Evolutionary conservation across 495 filamentous ascomycete genomes (phyloP).

Genomic region (Penicillium arizonense): DNA sequence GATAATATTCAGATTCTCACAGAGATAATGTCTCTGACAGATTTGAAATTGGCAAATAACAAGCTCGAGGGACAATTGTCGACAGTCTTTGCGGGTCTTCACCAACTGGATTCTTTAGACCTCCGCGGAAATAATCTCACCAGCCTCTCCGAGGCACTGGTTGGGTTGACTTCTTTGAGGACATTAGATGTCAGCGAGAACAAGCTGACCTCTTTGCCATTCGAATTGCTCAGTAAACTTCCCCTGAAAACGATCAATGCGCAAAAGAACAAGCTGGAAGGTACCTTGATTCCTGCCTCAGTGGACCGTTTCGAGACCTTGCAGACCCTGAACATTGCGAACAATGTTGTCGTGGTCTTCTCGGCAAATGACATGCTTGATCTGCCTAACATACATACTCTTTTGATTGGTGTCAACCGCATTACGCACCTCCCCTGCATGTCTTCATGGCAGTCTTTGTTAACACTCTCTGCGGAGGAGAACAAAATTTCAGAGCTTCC

Average conservation of each 20-base stretch:
- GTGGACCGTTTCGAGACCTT: slow-evolving; percentile 59
- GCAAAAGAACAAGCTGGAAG: slow-evolving; percentile 76
- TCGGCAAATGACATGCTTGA: slow-evolving; percentile 48
- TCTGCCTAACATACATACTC: slow-evolving; percentile 69
- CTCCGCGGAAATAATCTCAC: slow-evolving; percentile 78
- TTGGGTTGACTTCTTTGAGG: slow-evolving; percentile 62
- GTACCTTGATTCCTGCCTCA: slow-evolving; percentile 62
- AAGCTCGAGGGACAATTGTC: slow-evolving; percentile 64
- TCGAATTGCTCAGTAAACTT: slow-evolving; percentile 61
- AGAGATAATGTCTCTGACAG: slow-evolving; percentile 66
- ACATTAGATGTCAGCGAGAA: slow-evolving; percentile 79
- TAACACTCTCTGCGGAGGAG: slow-evolving; percentile 72
- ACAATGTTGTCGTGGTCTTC: slow-evolving; percentile 67
- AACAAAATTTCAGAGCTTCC: slow-evolving; percentile 77
- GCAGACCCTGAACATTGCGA: slow-evolving; percentile 71
- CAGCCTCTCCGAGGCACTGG: slow-evolving; percentile 67
- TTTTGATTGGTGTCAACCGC: slow-evolving; percentile 75
- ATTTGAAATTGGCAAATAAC: slow-evolving; percentile 83
- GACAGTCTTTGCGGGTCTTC: slow-evolving; percentile 54
- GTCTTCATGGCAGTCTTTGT: slow-evolving; percentile 65
- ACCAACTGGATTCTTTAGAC: slow-evolving; percentile 74
- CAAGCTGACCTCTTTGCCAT: slow-evolving; percentile 64
- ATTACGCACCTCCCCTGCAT: slow-evolving; percentile 69
- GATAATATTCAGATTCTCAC: slow-evolving; percentile 67
- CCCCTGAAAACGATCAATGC: slow-evolving; percentile 72